Conservation (phyloP, 1,139 yeast species). For the Nakaseomyces sp. region DNA sequence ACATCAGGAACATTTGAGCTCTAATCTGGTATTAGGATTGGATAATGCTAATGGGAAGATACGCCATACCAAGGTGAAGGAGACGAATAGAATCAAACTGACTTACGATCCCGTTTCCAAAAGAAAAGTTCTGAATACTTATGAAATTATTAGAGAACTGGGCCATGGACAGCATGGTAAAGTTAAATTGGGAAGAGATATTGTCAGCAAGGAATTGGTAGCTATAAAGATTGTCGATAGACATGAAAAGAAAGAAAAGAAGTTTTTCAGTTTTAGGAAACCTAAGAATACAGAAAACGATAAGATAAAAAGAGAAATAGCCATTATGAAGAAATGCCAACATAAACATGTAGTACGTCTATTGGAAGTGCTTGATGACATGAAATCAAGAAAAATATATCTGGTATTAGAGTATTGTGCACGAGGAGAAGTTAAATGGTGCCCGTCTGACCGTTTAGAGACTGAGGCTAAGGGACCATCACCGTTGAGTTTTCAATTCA, state of each 20-base stretch:
- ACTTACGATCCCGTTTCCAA: constrained; percentile 86
- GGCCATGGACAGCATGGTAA: constrained; percentile 98
- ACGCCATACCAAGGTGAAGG: constrained; percentile 48
- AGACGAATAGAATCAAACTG: constrained; percentile 69
- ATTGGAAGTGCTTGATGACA: constrained; percentile 85
- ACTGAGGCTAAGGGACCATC: constrained; percentile 51
- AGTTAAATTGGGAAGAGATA: constrained; percentile 80
- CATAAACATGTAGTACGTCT: constrained; percentile 87
- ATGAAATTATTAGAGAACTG: constrained; percentile 77
- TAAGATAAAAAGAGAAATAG: constrained; percentile 83
- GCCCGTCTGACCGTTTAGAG: constrained; percentile 29
- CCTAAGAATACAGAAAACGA: constrained; percentile 15
- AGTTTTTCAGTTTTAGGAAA: constrained; percentile 20
- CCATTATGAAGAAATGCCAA: constrained; percentile 88
- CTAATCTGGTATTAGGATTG: constrained; percentile 18
- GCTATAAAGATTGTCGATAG: constrained; percentile 92
- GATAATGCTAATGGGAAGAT: neutral
- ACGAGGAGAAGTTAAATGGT: constrained; percentile 89
- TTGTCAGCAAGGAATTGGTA: constrained; percentile 60
- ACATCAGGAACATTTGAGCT: constrained; percentile 30
- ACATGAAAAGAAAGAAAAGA: constrained; percentile 36
- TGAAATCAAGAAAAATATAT: constrained; percentile 74
- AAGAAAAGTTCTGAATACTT: constrained; percentile 77
- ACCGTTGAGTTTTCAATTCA: constrained; percentile 52
- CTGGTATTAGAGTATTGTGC: constrained; percentile 85